Base-by-base conservation (phyloP, 352 stramenopile genomes). In the Paralagenidium karlingii region DNA sequence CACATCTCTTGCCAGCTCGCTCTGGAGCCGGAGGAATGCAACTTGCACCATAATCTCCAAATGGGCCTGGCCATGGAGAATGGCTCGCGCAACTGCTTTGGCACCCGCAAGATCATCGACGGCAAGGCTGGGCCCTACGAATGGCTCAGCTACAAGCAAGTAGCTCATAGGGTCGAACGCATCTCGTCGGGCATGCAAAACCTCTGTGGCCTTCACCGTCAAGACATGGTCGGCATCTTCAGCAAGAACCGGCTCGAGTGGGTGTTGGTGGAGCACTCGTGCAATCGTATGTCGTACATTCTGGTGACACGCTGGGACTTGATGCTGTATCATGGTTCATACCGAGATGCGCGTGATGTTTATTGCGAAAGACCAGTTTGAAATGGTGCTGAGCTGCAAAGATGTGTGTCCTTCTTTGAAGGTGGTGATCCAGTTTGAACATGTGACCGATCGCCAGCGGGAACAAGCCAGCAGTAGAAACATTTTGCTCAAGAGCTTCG, bases 241-340 rank as follows among this genome's bases (percentile, higher is more conserved):
- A 56, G 47, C 36, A 81, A 80, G 58, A 86, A 86, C 54, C 63
- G 75, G 37, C 37, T 66, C 32, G 68, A 86, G 55, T 86, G 73
- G 73, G 65, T 56, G 34, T 43, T 86, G 5, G 53, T 55, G 5
- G 45, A 57, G 10, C 68, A 80, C 34, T 66, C 63, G 5, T 71
- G 54, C 39, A 63, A 82, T 50, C 68, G 63, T 53, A 76, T 74
- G 68, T 49, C 58, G 27, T 86, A 74, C 50, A 44, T 60, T 30
- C 44, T 83, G 20, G 73, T 86, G 71, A 89, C 49, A 88, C 75
- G 43, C 62, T 89, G 5, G 73, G 76, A 2, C 63, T 69, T 2
- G 68, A 81, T 15, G 73, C 68, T 0, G 61, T 83, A 84, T 90
- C 32, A 49, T 73, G 24, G 81, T 82, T 53, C 71, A 90, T 46